A percentile compares a stretch with the other conserved stretches of the same genome.
These are phyloP conservation scores for Paecilomyces formosus DNA, from an alignment of 2,329 filamentous ascomycete genomes.

Conservation along the genomic window DNA sequence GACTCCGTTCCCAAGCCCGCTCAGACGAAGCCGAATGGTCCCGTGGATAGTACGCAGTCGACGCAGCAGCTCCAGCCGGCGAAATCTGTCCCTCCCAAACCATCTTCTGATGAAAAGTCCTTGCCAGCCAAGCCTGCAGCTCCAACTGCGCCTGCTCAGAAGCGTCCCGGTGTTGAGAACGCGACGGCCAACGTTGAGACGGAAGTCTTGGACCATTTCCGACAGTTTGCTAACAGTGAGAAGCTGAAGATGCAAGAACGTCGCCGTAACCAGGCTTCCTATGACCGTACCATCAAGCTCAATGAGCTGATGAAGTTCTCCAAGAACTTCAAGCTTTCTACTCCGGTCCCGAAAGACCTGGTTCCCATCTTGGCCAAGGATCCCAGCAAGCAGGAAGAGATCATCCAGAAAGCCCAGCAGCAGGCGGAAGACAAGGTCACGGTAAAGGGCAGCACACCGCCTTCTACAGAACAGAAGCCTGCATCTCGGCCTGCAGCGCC, in stretches of 20 bases:
- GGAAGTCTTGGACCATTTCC: conserved; percentile 56
- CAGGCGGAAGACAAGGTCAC: conserved; percentile 56
- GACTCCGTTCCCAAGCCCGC: conserved; percentile 24
- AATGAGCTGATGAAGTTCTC: conserved; percentile 96
- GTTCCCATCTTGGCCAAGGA: conserved; percentile 96
- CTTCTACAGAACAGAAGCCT: conserved; percentile 47
- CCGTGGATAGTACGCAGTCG: conserved; percentile 13
- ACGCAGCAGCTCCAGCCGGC: conserved; percentile 9
- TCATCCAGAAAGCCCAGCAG: conserved; percentile 77
- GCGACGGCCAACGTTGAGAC: conserved; percentile 54
- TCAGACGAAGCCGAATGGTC: conserved; percentile 18
- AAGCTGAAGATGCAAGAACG: conserved; percentile 54
- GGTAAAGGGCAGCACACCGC: conserved; percentile 35
- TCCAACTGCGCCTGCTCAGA: conserved; percentile 42
- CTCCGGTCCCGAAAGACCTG: conserved; percentile 82
- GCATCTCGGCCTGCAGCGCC: conserved; percentile 39
- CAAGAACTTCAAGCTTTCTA: conserved; percentile 85
- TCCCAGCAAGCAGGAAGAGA: conserved; percentile 85
- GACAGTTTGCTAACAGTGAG: conserved; percentile 55
- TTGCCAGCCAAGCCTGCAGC: conserved; percentile 14
- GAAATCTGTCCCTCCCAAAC: conserved; percentile 15
- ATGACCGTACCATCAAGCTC: conserved; percentile 85
- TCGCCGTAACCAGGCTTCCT: conserved; percentile 47
- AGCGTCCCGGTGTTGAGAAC: conserved; percentile 36
- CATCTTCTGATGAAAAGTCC: conserved; percentile 17